Conservation (phyloP, 139 green algal genomes). For the Yamagishiella unicocca region DNA sequence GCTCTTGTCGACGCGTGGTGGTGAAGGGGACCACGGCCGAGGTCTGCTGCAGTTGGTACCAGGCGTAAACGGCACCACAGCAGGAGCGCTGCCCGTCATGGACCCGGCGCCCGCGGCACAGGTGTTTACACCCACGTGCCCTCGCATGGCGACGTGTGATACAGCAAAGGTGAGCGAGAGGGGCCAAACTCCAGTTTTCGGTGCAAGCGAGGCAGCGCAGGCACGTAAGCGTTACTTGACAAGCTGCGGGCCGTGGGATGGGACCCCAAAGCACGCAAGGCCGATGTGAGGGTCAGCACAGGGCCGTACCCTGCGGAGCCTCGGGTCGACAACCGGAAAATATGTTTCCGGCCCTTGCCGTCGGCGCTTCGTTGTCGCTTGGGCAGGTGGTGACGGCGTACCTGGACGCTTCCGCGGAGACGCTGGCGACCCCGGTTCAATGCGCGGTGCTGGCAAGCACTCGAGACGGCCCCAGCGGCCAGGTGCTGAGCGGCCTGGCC, state of each 20-base stretch:
- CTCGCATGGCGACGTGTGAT: conserved; percentile 3
- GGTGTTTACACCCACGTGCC: conserved; percentile 12
- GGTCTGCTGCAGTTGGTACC: neutral
- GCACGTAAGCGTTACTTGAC: no score
- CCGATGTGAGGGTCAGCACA: no score
- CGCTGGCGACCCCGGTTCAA: neutral
- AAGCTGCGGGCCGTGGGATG: no score
- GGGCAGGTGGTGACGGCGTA: neutral
- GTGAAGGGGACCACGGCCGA: neutral
- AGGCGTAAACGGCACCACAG: neutral
- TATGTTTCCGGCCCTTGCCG: no score
- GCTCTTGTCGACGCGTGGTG: neutral
- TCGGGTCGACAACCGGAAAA: no score
- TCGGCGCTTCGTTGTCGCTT: neutral
- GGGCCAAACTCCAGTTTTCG: no score
- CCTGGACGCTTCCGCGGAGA: neutral
- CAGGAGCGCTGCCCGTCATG: neutral
- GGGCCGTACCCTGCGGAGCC: no score
- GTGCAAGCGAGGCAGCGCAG: no score
- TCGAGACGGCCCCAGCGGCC: neutral
- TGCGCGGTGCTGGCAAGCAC: conserved; percentile 19
- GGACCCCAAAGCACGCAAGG: no score
- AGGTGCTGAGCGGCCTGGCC: neutral
- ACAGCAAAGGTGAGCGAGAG: conserved; percentile 15
- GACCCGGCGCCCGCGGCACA: neutral